A percentile compares a stretch with the other conserved stretches of the same genome.
Conservation (phyloP, 371 early-diverging fungal species). For the Entomophthora muscae region DNA sequence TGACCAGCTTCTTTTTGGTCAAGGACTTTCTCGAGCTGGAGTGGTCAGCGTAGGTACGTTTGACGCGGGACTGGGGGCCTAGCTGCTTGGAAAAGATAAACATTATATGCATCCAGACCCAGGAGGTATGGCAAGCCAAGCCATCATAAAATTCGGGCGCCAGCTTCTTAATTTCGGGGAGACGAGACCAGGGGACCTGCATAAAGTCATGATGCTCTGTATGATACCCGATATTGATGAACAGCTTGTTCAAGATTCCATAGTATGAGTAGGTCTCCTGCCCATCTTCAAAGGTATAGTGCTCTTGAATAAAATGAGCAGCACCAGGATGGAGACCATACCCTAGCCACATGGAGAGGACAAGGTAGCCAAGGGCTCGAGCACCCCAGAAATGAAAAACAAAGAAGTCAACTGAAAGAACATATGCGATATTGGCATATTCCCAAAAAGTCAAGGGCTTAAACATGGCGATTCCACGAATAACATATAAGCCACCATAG, state of each 20-base stretch:
- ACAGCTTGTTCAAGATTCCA: constrained; percentile 66
- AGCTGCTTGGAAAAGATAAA: constrained; percentile 9
- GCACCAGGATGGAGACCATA: constrained; percentile 77
- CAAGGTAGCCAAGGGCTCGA: constrained; percentile 52
- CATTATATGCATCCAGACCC: constrained; percentile 23
- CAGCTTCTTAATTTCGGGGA: constrained; percentile 58
- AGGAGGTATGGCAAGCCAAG: constrained; percentile 71
- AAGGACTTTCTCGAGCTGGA: neutral
- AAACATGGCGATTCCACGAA: constrained; percentile 65
- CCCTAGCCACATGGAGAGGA: constrained; percentile 67
- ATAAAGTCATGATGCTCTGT: constrained; percentile 93
- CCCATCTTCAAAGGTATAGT: constrained; percentile 87
- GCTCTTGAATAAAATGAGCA: constrained; percentile 95
- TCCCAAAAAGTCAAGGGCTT: constrained; percentile 65
- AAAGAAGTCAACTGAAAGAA: constrained; percentile 33
- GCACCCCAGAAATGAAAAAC: constrained; percentile 41
- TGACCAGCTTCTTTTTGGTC: neutral
- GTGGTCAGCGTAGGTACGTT: neutral
- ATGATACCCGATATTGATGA: constrained; percentile 84
- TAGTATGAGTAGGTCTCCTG: constrained; percentile 97
- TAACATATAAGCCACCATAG: constrained; percentile 82
- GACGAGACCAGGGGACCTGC: constrained; percentile 77
- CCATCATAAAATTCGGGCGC: constrained; percentile 86
- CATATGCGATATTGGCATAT: constrained; percentile 52
- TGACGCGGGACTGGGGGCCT: neutral